phyloP scores from a whole-genome alignment of 208 protist species.

The Porcisia deanei region DNA sequence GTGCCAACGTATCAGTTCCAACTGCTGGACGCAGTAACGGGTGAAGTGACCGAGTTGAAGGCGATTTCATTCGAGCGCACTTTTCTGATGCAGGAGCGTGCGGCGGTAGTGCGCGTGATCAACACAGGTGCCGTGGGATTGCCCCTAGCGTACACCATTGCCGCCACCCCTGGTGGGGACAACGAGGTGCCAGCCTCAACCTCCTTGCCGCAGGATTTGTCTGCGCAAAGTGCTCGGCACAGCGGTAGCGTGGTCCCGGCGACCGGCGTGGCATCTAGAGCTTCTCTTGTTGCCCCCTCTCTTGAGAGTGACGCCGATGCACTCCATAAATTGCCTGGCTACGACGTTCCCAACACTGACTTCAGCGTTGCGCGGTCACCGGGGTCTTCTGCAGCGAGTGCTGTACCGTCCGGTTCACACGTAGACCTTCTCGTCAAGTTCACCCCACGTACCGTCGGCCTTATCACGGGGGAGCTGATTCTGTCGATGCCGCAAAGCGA shows the following conservation, averaged over 20 bases:
- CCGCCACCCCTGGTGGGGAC: background rate
- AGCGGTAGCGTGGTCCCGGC: background rate
- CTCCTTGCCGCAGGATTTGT: background rate
- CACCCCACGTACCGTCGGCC: slow-evolving; percentile 71
- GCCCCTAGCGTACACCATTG: slow-evolving; percentile 56
- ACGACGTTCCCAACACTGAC: slow-evolving; percentile 2
- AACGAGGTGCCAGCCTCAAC: background rate
- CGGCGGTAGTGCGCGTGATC: slow-evolving; percentile 69
- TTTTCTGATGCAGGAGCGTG: slow-evolving; percentile 94
- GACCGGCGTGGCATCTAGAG: no score
- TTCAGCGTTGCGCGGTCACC: slow-evolving; percentile 10
- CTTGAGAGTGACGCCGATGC: slow-evolving; percentile 4
- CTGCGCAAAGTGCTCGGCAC: background rate
- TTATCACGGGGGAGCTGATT: slow-evolving; percentile 44
- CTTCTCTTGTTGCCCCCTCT: background rate
- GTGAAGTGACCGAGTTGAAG: slow-evolving; percentile 5
- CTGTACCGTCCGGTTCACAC: slow-evolving; percentile 46
- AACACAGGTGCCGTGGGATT: slow-evolving; percentile 89
- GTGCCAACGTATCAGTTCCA: slow-evolving; percentile 49
- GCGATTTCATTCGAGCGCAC: slow-evolving; percentile 87
- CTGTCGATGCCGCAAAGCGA: slow-evolving; percentile 66
- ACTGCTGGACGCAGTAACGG: slow-evolving; percentile 14
- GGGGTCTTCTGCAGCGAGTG: slow-evolving; percentile 29
- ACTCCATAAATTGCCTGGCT: background rate
- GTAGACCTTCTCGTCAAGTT: slow-evolving; percentile 84